phyloP scores from a whole-genome alignment of 768 basidiomycete species.

The Tephrocybe rancida region DNA sequence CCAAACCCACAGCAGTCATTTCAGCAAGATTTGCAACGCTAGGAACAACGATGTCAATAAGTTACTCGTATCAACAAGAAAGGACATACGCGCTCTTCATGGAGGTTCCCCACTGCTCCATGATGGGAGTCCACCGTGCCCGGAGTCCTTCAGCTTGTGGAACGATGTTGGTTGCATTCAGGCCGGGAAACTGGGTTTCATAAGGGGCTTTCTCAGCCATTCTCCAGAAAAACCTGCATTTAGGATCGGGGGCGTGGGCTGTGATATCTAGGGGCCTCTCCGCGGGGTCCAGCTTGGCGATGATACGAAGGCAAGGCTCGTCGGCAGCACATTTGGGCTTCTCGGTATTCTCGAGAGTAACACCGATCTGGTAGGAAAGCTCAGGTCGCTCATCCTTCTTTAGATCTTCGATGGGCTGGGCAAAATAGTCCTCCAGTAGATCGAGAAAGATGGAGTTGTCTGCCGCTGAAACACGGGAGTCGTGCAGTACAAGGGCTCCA shows the following conservation, averaged over 20 bases:
- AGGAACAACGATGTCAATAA: slow-evolving; percentile 10
- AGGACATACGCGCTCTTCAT: slow-evolving; percentile 84
- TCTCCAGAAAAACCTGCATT: slow-evolving; percentile 93
- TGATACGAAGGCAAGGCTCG: slow-evolving; percentile 81
- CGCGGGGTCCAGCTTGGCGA: slow-evolving; percentile 69
- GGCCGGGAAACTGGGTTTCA: slow-evolving; percentile 70
- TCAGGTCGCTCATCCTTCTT: slow-evolving; percentile 83
- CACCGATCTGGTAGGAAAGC: slow-evolving; percentile 89
- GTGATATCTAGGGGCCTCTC: slow-evolving; percentile 87
- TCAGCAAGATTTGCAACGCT: slow-evolving; percentile 87
- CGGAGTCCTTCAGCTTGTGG: slow-evolving; percentile 63
- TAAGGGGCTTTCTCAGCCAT: slow-evolving; percentile 80
- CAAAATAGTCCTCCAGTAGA: slow-evolving; percentile 92
- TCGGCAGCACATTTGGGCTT: slow-evolving; percentile 86
- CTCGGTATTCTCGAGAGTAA: slow-evolving; percentile 96
- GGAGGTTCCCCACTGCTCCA: slow-evolving; percentile 85
- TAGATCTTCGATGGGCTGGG: slow-evolving; percentile 62
- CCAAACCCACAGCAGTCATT: slow-evolving; percentile 87
- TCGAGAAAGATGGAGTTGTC: slow-evolving; percentile 87
- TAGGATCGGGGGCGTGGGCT: slow-evolving; percentile 85
- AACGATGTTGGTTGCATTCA: slow-evolving; percentile 83
- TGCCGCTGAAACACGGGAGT: slow-evolving; percentile 80
- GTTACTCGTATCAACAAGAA: not conserved
- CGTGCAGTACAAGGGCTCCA: slow-evolving; percentile 85
- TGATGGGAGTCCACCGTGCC: slow-evolving; percentile 66